These are phyloP conservation scores for Chalaropsis thielavioides DNA, from an alignment of 2,329 filamentous ascomycete species.

Conservation along the genomic window DNA sequence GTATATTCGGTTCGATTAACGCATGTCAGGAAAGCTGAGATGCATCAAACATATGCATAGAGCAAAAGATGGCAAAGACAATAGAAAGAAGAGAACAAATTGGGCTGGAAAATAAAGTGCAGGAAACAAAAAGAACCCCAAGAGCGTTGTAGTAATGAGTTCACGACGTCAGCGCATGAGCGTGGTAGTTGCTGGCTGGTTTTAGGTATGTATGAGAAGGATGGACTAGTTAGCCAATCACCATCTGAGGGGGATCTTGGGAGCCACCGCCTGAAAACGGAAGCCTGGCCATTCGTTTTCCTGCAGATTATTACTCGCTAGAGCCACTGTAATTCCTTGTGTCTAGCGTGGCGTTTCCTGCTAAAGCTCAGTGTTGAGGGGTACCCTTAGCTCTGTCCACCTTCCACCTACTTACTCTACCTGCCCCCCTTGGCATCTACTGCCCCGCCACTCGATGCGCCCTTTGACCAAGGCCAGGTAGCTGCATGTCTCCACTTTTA, in stretches of 20 bases:
- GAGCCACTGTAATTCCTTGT: conserved; percentile 12
- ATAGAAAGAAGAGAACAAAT: neutral
- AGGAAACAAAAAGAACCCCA: neutral
- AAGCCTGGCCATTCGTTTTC: neutral
- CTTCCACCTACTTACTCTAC: neutral
- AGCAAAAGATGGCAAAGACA: neutral
- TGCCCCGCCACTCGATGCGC: neutral
- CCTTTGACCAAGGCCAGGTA: neutral
- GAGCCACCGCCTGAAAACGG: conserved; percentile 12
- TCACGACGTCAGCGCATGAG: conserved; percentile 16
- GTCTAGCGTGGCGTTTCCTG: neutral
- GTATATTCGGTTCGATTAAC: neutral
- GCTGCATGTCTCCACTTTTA: neutral
- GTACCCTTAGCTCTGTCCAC: neutral
- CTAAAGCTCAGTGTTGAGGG: neutral
- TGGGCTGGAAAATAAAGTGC: neutral
- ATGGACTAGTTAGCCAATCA: conserved; percentile 3
- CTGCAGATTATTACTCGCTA: neutral
- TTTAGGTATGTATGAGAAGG: conserved; percentile 13
- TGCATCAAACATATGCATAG: neutral
- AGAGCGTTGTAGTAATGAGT: neutral
- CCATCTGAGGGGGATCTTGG: neutral
- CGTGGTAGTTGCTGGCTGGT: conserved; percentile 1
- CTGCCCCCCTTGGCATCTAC: neutral
- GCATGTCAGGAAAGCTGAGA: neutral